A percentile compares a stretch with the other conserved stretches of the same genome.
phyloP scores from a whole-genome alignment of 768 basidiomycete species.

The Xerocomellus intermedius region DNA sequence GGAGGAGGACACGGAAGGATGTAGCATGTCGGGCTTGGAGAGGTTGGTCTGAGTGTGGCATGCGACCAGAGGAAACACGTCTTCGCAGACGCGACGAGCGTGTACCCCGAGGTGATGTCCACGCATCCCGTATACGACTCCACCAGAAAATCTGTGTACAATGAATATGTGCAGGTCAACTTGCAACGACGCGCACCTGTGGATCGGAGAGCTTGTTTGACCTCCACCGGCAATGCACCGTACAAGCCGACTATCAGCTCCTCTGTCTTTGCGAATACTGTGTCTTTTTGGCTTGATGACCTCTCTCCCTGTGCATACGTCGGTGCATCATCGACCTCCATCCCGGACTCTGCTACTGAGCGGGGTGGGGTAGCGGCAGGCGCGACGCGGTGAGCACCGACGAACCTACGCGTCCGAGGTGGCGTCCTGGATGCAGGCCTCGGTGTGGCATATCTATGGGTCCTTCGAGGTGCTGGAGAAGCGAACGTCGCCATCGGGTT shows the following conservation, averaged over 20 bases:
- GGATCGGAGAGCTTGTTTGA: conserved; percentile 66
- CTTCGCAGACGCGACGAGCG: conserved; percentile 65
- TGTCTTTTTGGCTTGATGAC: conserved; percentile 29
- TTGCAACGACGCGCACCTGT: conserved; percentile 45
- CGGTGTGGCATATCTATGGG: conserved; percentile 33
- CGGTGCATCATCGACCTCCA: conserved; percentile 65
- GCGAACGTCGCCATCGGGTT: conserved; percentile 48
- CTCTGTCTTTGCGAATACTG: conserved; percentile 68
- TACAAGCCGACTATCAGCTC: conserved; percentile 68
- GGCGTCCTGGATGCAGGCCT: conserved; percentile 24
- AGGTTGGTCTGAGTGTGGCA: conserved; percentile 63
- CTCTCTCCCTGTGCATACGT: conserved; percentile 41
- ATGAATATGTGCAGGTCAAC: neutral
- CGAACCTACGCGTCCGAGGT: conserved; percentile 28
- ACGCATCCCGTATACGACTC: conserved; percentile 70
- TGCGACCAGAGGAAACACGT: conserved; percentile 87
- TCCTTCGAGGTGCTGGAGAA: conserved; percentile 59
- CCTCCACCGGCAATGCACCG: conserved; percentile 68
- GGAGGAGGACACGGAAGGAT: conserved; percentile 72
- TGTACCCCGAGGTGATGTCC: conserved; percentile 70
- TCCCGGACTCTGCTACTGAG: conserved; percentile 47
- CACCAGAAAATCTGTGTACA: conserved; percentile 60
- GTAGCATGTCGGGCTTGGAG: conserved; percentile 65
- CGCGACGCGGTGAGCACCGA: conserved; percentile 22
- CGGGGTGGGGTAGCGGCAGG: conserved; percentile 22